Base-by-base conservation (phyloP, 306 rosid species). In the Abrus pulchellus region DNA sequence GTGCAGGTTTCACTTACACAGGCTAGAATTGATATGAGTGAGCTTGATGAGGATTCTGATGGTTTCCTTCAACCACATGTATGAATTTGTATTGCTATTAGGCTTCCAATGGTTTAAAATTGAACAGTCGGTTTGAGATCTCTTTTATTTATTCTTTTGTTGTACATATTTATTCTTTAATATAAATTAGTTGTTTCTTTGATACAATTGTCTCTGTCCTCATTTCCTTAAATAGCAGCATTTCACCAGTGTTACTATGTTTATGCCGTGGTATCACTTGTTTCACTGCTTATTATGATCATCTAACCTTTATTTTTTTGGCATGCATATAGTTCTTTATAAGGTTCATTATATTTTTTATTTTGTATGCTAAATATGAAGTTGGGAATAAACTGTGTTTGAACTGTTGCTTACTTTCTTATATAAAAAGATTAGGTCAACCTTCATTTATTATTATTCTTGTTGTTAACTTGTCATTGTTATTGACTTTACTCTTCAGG, bases 11-110 rank as follows among this genome's bases (percentile, higher is more conserved):
- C 99, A 59, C 97, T 96, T 86, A 96, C 99, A 2, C 99, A 96
- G 82, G 99, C 99, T 44, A 83, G 99, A 81, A 96, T 96, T 83
- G 99, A 96, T 83, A 96, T 93, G 99, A 96, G 99, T 73, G 99
- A 96, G 87, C 96, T 96, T 49, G 99, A 96, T 59, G 97, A 89
- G 84, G 99, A 96, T 84, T 96, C 99, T 44, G 99, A 96, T 87
- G 99, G 99, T 52, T 93, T 93, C 84, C 98, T 96, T 85, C 98
- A 92, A 78, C 87, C 87, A 74, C 94, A 87, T 66, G 99, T 96
- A 95, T 65, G 87, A 70, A 73, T 83, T 76, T 67, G 75, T 72
- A 36, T 77, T 77, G 77, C 76, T 68, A 9, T 84, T 72, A 43
- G 12, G 49, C 78, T 79, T 76, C 67, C 20, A 66, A 78, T 68